These are phyloP conservation scores for Trametes maxima DNA, from an alignment of 768 basidiomycete species.

Conservation along the genomic window DNA sequence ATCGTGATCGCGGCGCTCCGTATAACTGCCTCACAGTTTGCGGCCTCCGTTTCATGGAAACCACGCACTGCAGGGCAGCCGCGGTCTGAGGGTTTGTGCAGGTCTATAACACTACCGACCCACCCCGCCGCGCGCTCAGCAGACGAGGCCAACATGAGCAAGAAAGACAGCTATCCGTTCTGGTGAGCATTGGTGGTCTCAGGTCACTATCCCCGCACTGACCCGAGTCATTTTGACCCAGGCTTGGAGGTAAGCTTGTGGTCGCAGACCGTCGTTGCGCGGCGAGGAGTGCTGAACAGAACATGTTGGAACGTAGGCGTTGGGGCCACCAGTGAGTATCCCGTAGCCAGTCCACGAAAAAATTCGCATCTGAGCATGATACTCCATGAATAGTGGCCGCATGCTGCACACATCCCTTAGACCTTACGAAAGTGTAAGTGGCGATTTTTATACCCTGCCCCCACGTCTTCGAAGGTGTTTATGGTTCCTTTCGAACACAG, in stretches of 20 bases:
- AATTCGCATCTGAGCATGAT: not conserved
- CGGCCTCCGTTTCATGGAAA: slow-evolving; percentile 18
- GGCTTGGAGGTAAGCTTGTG: slow-evolving; percentile 38
- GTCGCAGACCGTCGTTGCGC: not conserved
- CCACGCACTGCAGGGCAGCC: slow-evolving; percentile 21
- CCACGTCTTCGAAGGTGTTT: not conserved
- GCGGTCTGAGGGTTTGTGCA: slow-evolving; percentile 15
- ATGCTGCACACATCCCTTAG: slow-evolving; percentile 79
- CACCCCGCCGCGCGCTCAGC: not conserved
- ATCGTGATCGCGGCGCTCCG: slow-evolving; percentile 8
- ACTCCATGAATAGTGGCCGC: slow-evolving; percentile 62
- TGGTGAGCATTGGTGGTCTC: slow-evolving; percentile 27
- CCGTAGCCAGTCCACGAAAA: not conserved
- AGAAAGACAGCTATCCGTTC: slow-evolving; percentile 33
- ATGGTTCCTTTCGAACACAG: slow-evolving; percentile 36
- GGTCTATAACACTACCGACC: slow-evolving; percentile 3
- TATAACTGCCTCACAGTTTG: slow-evolving; percentile 6
- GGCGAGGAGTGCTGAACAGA: not conserved
- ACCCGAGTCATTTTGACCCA: slow-evolving; percentile 6
- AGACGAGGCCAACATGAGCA: slow-evolving; percentile 10
- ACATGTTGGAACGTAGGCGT: slow-evolving; percentile 30
- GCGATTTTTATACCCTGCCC: not conserved
- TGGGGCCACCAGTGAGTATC: slow-evolving; percentile 38
- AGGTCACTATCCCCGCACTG: not conserved
- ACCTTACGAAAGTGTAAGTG: slow-evolving; percentile 82